A percentile compares a stretch with the other conserved stretches of the same genome.
phyloP scores from a whole-genome alignment of 805 yeast genomes.

The Yamadazyma akitaensis region DNA sequence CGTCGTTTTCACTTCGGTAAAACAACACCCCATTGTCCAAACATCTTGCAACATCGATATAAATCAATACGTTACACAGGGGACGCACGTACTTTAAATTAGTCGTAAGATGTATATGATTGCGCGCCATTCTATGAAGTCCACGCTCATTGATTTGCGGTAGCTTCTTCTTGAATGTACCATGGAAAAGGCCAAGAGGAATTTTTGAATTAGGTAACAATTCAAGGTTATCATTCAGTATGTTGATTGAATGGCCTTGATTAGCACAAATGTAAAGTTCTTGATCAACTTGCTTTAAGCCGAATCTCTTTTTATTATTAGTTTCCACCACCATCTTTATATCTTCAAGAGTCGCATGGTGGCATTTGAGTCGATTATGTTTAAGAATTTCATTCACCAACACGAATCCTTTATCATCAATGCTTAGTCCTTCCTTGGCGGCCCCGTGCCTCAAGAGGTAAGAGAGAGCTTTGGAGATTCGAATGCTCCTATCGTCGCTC shows the following conservation, averaged over 20 bases:
- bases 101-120: constrained; percentile 85
- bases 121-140: constrained; percentile 65
- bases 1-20: constrained; percentile 69
- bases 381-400: constrained; percentile 48
- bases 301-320: constrained; percentile 73
- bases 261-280: constrained; percentile 65
- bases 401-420: constrained; percentile 69
- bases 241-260: constrained; percentile 80
- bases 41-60: constrained; percentile 53
- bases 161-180: constrained; percentile 59
- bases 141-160: constrained; percentile 37
- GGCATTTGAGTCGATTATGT: constrained; percentile 57
- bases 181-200: constrained; percentile 68
- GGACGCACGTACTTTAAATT: constrained; percentile 69
- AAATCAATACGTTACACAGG: constrained; percentile 57
- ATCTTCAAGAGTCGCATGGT: constrained; percentile 54
- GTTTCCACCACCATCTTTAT: constrained; percentile 55
- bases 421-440: constrained; percentile 55
- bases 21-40: constrained; percentile 44
- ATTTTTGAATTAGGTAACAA: constrained; percentile 38
- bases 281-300: constrained; percentile 33
- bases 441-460: constrained; percentile 89
- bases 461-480: constrained; percentile 71
- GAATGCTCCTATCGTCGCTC: constrained; percentile 38
- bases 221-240: constrained; percentile 42